Conservation (phyloP, 2,329 filamentous ascomycete genomes). For the Zasmidium cellare region DNA sequence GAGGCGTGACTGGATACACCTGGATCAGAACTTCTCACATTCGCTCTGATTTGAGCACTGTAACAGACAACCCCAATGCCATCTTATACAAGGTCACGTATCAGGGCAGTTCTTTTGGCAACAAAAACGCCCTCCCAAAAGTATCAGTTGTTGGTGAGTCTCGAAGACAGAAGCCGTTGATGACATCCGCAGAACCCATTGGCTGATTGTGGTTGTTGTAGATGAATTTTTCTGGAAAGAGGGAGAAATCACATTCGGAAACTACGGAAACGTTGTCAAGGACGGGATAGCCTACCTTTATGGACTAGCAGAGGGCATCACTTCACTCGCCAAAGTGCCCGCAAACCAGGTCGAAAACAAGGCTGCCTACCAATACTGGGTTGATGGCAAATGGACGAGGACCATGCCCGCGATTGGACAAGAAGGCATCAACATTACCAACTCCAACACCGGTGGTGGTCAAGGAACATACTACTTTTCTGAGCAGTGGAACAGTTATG, state of each 20-base stretch:
- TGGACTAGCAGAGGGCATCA: slow-evolving; percentile 6
- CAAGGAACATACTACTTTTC: slow-evolving; percentile 28
- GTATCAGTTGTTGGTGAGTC: neutral
- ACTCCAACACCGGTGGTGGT: slow-evolving; percentile 22
- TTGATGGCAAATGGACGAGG: slow-evolving; percentile 6
- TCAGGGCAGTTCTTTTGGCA: neutral
- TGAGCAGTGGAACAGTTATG: slow-evolving; percentile 19
- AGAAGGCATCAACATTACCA: slow-evolving; percentile 15
- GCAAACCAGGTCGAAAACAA: slow-evolving; percentile 6
- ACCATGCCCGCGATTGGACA: neutral
- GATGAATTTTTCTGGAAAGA: slow-evolving; percentile 7
- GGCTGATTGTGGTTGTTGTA: neutral
- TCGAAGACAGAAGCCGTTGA: too few relatives aligned
- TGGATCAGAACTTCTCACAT: slow-evolving; percentile 9
- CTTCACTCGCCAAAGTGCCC: slow-evolving; percentile 7
- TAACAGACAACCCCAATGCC: slow-evolving; percentile 1
- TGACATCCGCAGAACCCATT: too few relatives aligned
- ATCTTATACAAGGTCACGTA: slow-evolving; percentile 7
- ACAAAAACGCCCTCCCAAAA: neutral
- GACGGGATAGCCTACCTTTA: slow-evolving; percentile 12
- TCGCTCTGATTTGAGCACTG: neutral
- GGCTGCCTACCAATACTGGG: slow-evolving; percentile 6
- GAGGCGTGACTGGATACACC: slow-evolving; percentile 2
- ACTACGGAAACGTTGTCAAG: slow-evolving; percentile 8
- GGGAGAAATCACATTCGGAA: slow-evolving; percentile 9